phyloP scores from a whole-genome alignment of 225 moss, liverwort and hornwort species.

The Thuidium tamariscinum region DNA sequence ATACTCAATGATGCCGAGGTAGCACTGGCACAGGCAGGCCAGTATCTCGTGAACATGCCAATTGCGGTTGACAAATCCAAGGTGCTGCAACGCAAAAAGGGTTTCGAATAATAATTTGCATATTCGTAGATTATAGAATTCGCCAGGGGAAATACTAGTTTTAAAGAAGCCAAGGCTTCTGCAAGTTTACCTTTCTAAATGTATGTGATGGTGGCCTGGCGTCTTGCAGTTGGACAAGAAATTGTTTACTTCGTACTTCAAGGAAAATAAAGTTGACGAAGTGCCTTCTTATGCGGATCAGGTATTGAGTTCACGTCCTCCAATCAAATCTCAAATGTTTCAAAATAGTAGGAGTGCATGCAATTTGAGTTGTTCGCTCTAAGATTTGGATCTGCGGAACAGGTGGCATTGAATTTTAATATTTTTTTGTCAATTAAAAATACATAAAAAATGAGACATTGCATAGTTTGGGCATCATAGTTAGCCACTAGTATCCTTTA shows the following conservation, averaged over 20 bases:
- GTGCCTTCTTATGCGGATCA: constrained; percentile 47
- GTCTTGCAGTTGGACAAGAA: constrained; percentile 55
- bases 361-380: background rate
- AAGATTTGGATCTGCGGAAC: background rate
- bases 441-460: background rate
- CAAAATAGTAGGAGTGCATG: background rate
- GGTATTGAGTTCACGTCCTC: constrained; percentile 18
- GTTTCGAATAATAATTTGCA: background rate
- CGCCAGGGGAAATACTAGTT: background rate
- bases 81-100: constrained; percentile 6
- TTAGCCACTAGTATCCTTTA: background rate
- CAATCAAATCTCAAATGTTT: background rate
- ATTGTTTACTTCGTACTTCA: constrained; percentile 37
- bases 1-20: constrained; percentile 55
- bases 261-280: constrained; percentile 40
- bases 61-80: constrained; percentile 51
- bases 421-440: background rate
- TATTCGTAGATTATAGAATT: background rate
- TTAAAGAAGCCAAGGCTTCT: background rate
- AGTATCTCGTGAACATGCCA: constrained; percentile 58
- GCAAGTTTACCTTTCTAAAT: background rate
- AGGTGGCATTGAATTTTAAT: background rate
- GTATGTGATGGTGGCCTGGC: background rate
- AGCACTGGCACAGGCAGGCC: constrained; percentile 30
- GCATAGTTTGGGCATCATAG: background rate